These are phyloP conservation scores for Pseudocercospora musae DNA, from an alignment of 2,329 filamentous ascomycete species.

Conservation along the genomic window DNA sequence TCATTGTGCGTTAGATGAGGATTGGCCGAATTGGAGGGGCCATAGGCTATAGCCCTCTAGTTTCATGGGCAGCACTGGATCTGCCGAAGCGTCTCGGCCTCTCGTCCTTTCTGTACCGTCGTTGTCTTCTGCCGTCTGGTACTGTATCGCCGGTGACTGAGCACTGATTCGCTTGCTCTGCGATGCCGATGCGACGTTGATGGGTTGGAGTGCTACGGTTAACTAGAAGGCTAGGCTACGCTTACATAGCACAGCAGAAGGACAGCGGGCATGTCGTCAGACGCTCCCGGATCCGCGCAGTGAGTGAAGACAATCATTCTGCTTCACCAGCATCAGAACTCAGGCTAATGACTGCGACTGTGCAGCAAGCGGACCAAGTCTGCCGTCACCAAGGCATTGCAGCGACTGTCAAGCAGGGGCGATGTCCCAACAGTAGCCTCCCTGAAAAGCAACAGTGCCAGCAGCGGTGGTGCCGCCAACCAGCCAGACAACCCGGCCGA, in stretches of 20 bases:
- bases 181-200: not conserved
- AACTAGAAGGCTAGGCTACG: not conserved
- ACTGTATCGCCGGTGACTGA: no score
- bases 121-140: not conserved
- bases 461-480: not conserved
- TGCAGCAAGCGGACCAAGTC: constrained; percentile 49
- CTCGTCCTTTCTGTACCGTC: not conserved
- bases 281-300: not conserved
- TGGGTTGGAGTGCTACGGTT: not conserved
- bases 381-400: constrained; percentile 52
- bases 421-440: constrained; percentile 37
- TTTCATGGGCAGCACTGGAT: not conserved
- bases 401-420: constrained; percentile 50
- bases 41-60: not conserved
- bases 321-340: no score
- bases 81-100: constrained; percentile 1
- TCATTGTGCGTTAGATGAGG: constrained; percentile 6
- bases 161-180: not conserved
- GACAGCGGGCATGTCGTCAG: constrained; percentile 6
- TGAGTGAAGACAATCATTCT: no score
- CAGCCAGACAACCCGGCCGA: constrained; percentile 8
- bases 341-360: constrained; percentile 1
- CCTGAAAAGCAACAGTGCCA: constrained; percentile 3
- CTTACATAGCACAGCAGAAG: not conserved
- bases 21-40: constrained; percentile 4